Base-by-base conservation (phyloP, 352 stramenopile genomes). In the Pseudoperonospora humuli region DNA sequence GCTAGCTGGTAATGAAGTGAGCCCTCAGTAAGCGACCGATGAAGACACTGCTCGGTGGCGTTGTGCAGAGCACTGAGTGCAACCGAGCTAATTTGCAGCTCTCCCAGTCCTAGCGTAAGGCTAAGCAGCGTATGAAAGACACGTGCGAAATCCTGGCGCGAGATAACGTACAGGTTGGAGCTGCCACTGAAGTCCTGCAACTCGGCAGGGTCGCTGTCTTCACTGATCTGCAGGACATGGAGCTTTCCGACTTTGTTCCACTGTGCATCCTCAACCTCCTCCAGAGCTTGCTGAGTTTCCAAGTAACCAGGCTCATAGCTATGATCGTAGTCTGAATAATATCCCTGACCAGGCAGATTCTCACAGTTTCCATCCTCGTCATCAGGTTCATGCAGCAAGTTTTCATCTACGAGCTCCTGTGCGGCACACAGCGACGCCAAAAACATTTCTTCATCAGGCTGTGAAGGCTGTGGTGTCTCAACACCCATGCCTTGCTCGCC, bases 31-130 rank as follows among this genome's bases (percentile, higher is more conserved):
- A 93, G 56, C 9, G 61, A 69, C 15, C 57, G 60, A 27, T 85
- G 58, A 20, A 93, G 42, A 40, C 76, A 80, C 41, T 88, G 76
- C 59, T 93, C 81, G 2, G 64, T 61, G 5, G 69, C 65, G 25
- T 86, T 93, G 53, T 93, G 81, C 7, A 93, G 49, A 4, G 75
- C 78, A 32, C 76, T 90, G 6, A 91, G 52, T 2, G 76, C 81
- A 5, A 86, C 75, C 0, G 72, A 64, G 34, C 59, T 84, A 49
- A 91, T 82, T 7, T 64, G 53, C 7, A 83, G 45, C 34, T 67
- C 59, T 9, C 63, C 59, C 24, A 67, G 33, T 39, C 48, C 53
- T 37, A 73, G n/a, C 19, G 50, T 50, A 20, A 68, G 51, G 10
- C 45, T 44, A 11, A 84, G 52, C 1, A 66, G 39, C 15, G 49